Conservation (phyloP, 495 filamentous ascomycete species). For the Podospora pseudocomata region DNA sequence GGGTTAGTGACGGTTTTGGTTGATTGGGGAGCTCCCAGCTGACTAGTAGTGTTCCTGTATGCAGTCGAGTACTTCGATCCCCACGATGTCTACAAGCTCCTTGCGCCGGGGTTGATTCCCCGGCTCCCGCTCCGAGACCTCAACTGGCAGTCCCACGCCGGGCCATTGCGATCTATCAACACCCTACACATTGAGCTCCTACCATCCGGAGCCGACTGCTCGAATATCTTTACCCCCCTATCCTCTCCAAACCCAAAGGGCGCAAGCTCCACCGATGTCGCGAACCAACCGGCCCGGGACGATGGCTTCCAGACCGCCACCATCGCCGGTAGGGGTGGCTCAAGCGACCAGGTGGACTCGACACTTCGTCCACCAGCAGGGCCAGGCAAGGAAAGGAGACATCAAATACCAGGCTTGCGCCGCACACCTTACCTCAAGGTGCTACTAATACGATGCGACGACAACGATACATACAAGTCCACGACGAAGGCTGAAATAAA, state of each 20-base stretch:
- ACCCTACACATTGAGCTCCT: conserved; percentile 86
- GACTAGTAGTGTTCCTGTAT: background rate
- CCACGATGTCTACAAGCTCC: conserved; percentile 72
- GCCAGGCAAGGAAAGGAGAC: conserved; percentile 59
- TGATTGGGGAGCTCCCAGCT: conserved; percentile 5
- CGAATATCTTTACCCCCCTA: conserved; percentile 37
- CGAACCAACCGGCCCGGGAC: conserved; percentile 40
- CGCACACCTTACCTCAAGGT: conserved; percentile 94
- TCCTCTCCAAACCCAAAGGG: conserved; percentile 36
- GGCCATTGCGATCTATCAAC: conserved; percentile 86
- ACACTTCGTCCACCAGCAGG: conserved; percentile 22
- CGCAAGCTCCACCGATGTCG: conserved; percentile 37
- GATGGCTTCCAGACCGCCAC: conserved; percentile 52
- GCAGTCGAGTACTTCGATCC: conserved; percentile 81
- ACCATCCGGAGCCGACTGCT: conserved; percentile 45
- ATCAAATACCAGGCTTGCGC: conserved; percentile 92
- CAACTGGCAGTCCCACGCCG: conserved; percentile 91
- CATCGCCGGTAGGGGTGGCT: conserved; percentile 25
- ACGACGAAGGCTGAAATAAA: conserved; percentile 70
- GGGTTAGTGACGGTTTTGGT: conserved; percentile 41
- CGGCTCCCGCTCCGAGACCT: conserved; percentile 88
- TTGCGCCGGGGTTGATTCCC: conserved; percentile 70
- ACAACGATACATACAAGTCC: conserved; percentile 87
- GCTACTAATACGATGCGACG: conserved; percentile 83
- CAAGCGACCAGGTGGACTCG: conserved; percentile 35